Conservation (phyloP, 495 filamentous ascomycete genomes). For the Xylona heveae region DNA sequence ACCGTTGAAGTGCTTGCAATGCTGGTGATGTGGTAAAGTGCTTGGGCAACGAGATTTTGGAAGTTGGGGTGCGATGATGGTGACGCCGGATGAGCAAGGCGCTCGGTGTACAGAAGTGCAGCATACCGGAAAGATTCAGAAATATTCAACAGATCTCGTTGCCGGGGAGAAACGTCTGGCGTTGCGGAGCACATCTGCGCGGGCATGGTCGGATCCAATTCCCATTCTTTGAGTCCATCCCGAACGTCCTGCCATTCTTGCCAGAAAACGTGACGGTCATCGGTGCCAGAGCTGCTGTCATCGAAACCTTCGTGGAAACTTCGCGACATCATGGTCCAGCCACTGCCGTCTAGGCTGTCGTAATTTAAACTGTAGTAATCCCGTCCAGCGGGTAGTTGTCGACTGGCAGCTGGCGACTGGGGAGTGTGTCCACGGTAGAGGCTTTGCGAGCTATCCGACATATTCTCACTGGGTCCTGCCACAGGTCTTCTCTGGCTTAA, state of each 20-base stretch:
- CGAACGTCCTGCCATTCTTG: slow-evolving; percentile 67
- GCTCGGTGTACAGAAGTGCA: slow-evolving; percentile 77
- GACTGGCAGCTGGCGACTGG: no score
- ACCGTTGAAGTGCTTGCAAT: slow-evolving; percentile 41
- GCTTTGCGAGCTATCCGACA: no score
- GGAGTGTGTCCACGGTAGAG: no score
- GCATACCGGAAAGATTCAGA: slow-evolving; percentile 82
- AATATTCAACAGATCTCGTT: slow-evolving; percentile 36
- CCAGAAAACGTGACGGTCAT: slow-evolving; percentile 52
- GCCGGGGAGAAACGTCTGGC: slow-evolving; percentile 16
- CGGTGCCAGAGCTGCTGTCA: slow-evolving; percentile 17
- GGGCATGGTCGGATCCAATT: slow-evolving; percentile 35
- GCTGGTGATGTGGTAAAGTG: slow-evolving; percentile 60
- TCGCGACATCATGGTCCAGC: slow-evolving; percentile 32
- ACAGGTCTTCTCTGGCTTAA: slow-evolving; percentile 43
- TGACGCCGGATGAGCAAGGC: slow-evolving; percentile 56
- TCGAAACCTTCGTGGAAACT: slow-evolving; percentile 26
- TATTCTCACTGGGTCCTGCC: neutral
- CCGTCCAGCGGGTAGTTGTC: no score
- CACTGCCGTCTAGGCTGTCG: slow-evolving; percentile 40
- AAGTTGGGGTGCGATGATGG: slow-evolving; percentile 60
- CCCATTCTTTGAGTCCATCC: slow-evolving; percentile 57
- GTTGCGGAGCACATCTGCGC: slow-evolving; percentile 21
- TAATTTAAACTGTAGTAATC: slow-evolving; percentile 31
- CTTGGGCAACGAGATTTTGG: slow-evolving; percentile 59